Evolutionary conservation across 2,329 filamentous ascomycete genomes (phyloP).

Genomic region (Neonectria sp.): DNA sequence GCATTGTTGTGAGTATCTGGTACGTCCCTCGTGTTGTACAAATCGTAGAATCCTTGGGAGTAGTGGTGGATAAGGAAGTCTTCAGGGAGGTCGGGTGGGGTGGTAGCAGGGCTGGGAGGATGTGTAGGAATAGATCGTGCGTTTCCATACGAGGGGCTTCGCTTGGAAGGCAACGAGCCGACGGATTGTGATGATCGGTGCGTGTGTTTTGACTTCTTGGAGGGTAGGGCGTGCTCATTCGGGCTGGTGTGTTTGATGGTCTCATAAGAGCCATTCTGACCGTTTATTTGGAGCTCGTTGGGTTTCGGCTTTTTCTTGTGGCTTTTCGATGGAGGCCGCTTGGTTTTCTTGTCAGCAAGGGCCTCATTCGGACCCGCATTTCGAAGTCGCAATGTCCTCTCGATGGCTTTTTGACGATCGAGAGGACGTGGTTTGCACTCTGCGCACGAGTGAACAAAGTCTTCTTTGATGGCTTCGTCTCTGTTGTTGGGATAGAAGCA

Average conservation of each 20-base stretch:
- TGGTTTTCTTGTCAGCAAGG: constrained; percentile 77
- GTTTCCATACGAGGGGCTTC: constrained; percentile 76
- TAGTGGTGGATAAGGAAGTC: constrained; percentile 78
- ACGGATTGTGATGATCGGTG: constrained; percentile 86
- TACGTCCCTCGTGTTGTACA: constrained; percentile 76
- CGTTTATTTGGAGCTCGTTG: constrained; percentile 76
- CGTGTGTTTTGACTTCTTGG: constrained; percentile 86
- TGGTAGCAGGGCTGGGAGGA: constrained; percentile 83
- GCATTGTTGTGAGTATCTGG: constrained; percentile 79
- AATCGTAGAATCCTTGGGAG: constrained; percentile 81
- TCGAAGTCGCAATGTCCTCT: constrained; percentile 75
- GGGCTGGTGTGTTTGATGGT: constrained; percentile 63
- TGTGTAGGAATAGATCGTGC: constrained; percentile 71
- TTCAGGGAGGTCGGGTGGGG: constrained; percentile 76
- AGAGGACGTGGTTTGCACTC: constrained; percentile 87
- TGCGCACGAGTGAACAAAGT: constrained; percentile 87
- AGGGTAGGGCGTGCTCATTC: constrained; percentile 66
- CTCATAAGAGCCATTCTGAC: constrained; percentile 73
- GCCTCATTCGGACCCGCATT: constrained; percentile 62
- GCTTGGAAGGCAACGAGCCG: constrained; percentile 76
- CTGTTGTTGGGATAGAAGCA: constrained; percentile 90
- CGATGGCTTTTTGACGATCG: constrained; percentile 81
- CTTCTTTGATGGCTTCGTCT: constrained; percentile 78
- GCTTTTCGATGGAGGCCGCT: constrained; percentile 82
- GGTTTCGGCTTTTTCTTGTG: constrained; percentile 93